phyloP scores from a whole-genome alignment of 192 early-diverging fungal species.

The Backusella tuberculispora region DNA sequence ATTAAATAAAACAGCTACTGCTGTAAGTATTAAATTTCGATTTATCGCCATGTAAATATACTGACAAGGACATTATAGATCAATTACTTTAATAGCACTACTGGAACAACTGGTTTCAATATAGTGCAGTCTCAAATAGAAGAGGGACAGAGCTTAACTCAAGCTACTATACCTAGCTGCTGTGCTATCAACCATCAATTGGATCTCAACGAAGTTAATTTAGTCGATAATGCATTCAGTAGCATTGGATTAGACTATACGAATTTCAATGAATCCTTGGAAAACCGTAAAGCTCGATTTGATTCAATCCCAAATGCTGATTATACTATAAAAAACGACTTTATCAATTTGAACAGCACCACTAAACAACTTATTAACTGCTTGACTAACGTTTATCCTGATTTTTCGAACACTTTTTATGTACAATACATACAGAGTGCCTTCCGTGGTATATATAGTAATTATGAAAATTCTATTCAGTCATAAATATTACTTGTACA shows the following conservation, averaged over 20 bases:
- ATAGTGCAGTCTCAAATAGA: not conserved
- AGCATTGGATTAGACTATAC: not conserved
- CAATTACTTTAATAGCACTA: not conserved
- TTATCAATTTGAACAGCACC: not conserved
- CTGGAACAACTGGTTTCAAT: not conserved
- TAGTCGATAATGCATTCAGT: not conserved
- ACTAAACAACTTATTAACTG: not conserved
- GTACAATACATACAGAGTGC: no score
- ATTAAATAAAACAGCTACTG: not conserved
- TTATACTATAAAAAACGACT: not conserved
- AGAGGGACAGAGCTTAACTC: not conserved
- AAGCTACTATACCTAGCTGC: not conserved
- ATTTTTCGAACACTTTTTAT: no score
- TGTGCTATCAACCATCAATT: not conserved
- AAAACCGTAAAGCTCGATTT: not conserved
- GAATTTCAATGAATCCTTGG: no score
- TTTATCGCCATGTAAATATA: no score
- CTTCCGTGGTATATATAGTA: no score
- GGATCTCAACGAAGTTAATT: not conserved
- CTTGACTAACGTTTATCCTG: not conserved
- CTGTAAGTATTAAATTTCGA: not conserved
- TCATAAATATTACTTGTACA: no score
- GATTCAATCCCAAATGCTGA: not conserved
- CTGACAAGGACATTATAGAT: not conserved
- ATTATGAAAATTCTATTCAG: no score